Percentiles rank a stretch among this genome's conserved stretches.
Conservation (phyloP, 2,329 filamentous ascomycete species). For the Xylariaceae sp. region DNA sequence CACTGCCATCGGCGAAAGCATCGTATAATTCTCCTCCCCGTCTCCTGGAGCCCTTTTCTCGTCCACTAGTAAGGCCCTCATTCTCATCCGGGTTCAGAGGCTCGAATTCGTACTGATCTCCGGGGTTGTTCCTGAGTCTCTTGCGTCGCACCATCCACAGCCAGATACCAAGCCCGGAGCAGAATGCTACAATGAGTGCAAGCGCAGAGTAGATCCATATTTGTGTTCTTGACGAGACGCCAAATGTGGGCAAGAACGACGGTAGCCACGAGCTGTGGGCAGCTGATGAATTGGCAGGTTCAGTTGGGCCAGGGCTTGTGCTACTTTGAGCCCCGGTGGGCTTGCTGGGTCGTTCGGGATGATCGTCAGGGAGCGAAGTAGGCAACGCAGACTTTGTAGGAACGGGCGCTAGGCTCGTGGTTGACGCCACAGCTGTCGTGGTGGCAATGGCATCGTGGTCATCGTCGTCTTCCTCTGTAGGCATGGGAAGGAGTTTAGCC, state of each 20-base stretch:
- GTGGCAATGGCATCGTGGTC: constrained; percentile 67
- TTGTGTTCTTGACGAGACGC: constrained; percentile 80
- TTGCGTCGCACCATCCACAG: constrained; percentile 75
- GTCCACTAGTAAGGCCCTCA: constrained; percentile 46
- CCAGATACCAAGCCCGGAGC: constrained; percentile 74
- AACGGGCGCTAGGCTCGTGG: constrained; percentile 55
- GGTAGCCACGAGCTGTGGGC: constrained; percentile 66
- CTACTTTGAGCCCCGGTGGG: constrained; percentile 30
- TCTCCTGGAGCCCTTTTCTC: constrained; percentile 44
- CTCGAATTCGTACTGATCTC: constrained; percentile 91
- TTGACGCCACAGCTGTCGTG: constrained; percentile 57
- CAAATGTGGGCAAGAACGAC: constrained; percentile 85
- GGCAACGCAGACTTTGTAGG: constrained; percentile 41
- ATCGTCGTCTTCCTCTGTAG: constrained; percentile 76
- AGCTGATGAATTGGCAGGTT: constrained; percentile 23
- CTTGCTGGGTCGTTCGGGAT: constrained; percentile 61
- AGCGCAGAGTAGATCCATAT: constrained; percentile 90
- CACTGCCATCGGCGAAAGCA: constrained; percentile 85
- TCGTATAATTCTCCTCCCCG: constrained; percentile 91
- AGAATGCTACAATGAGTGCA: constrained; percentile 81
- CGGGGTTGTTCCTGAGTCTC: constrained; percentile 67
- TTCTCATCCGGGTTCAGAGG: constrained; percentile 80
- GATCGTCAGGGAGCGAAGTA: constrained; percentile 52
- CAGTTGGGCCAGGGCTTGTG: constrained; percentile 25
- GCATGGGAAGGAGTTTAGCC: constrained; percentile 74